Evolutionary conservation across 345 rosid species (phyloP).

Genomic region (Hypericum perforatum): DNA sequence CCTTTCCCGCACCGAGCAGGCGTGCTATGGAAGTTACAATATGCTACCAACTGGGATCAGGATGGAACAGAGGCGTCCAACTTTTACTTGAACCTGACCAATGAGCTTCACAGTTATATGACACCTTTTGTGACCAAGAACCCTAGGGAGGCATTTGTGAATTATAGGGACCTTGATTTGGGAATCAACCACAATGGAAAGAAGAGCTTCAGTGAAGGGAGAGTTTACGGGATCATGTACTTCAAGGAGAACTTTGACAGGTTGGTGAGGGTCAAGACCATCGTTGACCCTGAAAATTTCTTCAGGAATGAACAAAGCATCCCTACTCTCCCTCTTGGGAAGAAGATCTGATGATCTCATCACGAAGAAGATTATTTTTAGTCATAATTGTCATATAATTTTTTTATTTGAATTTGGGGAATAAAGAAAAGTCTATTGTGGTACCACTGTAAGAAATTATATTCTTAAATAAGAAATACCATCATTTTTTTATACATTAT

Average conservation of each 20-base stretch:
- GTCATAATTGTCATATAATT: too few species aligned
- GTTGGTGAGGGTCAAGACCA: background rate
- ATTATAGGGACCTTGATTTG: conserved; percentile 6
- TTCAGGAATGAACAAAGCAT: conserved; percentile 2
- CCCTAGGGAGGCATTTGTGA: conserved; percentile 35
- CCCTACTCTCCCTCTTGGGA: background rate
- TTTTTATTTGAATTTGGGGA: too few species aligned
- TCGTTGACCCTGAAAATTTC: conserved; percentile 4
- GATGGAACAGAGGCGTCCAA: conserved; percentile 18
- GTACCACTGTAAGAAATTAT: too few species aligned
- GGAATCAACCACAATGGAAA: background rate
- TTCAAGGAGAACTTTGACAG: conserved; percentile 1
- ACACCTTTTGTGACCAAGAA: conserved; percentile 43
- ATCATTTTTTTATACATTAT: too few species aligned
- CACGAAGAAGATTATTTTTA: too few species aligned
- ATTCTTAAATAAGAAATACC: too few species aligned
- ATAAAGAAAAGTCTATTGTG: too few species aligned
- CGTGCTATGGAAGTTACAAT: conserved; percentile 36
- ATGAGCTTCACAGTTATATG: conserved; percentile 31
- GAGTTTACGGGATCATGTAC: background rate
- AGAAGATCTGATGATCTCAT: too few species aligned
- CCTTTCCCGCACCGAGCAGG: conserved; percentile 58
- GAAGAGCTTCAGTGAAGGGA: background rate
- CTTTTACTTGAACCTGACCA: conserved; percentile 15
- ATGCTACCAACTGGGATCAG: conserved; percentile 30